Base-by-base conservation (phyloP, 129 eudicot genomes). In the Escallonia herrerae region DNA sequence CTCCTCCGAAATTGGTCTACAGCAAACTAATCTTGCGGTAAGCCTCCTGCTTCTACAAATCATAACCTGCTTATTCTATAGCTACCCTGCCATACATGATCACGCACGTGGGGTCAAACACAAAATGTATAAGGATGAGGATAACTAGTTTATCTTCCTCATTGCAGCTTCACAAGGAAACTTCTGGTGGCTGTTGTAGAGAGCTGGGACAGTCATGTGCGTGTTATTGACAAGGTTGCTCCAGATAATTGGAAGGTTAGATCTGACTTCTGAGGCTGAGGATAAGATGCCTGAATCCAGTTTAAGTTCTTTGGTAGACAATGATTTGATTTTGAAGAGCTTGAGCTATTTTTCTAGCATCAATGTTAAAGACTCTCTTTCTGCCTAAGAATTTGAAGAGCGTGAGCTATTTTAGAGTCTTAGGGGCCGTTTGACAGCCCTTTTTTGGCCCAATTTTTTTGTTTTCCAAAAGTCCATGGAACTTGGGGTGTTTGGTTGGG, bases 1-100 rank as follows among this genome's bases (percentile, higher is more conserved):
- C 97, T 40, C 97, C 97, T 80, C 97, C 93, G 61, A 87, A 87
- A 81, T 74, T 91, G 88, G 97, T 91, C 47, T 91, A 91, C 81
- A 87, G 95, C 81, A 91, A 91, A 77, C 78, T 87, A 72, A 84
- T 91, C 67, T 72, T 87, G 79, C 93, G 90, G 95, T 85, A 58
- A 78, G 85, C 64, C 33, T 64, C 52, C 22, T 6, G 39, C 64
- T 43, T 10, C 2, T 33, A 65, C 7, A 48, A 60, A 41, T 56
- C 46, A 40, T 15, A 61, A 47, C 6, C 40, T 59, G 56, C 43
- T 68, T 13, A 37, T 13, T 7, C 40, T 60, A 15, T 64, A 9
- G 56, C 13, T 60, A 4, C 72, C 38, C 7, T 2, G 6, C 6
- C 49, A 45, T 8, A 45, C 49, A 45, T 8, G 9, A 5, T 5